Evolutionary conservation across 768 basidiomycete genomes (phyloP).

Genomic region (Pulveroboletus sp.): DNA sequence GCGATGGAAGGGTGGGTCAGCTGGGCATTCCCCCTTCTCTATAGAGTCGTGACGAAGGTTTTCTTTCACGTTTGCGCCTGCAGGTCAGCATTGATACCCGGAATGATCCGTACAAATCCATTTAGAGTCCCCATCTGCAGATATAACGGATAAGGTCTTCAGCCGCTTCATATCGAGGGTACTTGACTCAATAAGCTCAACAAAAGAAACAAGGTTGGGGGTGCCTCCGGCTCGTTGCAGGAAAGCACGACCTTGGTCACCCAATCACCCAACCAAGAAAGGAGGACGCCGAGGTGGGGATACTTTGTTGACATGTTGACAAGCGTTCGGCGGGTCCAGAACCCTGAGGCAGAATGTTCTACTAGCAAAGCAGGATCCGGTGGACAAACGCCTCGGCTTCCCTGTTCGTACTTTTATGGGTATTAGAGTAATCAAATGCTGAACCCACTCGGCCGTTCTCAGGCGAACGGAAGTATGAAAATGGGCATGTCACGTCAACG

Average conservation of each 20-base stretch:
- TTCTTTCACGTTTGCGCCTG: slow-evolving; percentile 15
- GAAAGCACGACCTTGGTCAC: slow-evolving; percentile 9
- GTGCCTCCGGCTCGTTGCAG: slow-evolving; percentile 8
- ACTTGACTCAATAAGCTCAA: slow-evolving; percentile 15
- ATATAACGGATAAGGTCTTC: slow-evolving; percentile 24
- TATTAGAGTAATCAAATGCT: slow-evolving; percentile 5
- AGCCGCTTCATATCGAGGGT: slow-evolving; percentile 17
- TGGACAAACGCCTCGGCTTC: slow-evolving; percentile 5
- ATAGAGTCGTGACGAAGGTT: slow-evolving; percentile 5
- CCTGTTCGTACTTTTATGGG: slow-evolving; percentile 4
- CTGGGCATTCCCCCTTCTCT: not conserved
- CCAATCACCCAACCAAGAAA: slow-evolving; percentile 9
- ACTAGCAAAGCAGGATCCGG: slow-evolving; percentile 23
- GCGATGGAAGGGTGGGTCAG: slow-evolving; percentile 5
- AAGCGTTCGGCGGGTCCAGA: slow-evolving; percentile 12
- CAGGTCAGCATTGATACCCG: slow-evolving; percentile 15
- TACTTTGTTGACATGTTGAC: slow-evolving; percentile 10
- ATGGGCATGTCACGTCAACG: slow-evolving; percentile 1
- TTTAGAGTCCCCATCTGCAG: slow-evolving; percentile 19
- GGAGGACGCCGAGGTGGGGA: not conserved
- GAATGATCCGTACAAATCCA: slow-evolving; percentile 24
- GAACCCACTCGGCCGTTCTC: slow-evolving; percentile 9
- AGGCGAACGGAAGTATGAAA: slow-evolving; percentile 3
- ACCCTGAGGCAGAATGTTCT: slow-evolving; percentile 14
- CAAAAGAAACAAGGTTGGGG: slow-evolving; percentile 19